Conservation (phyloP, 192 early-diverging fungal genomes). For the Backusella macrospora region DNA sequence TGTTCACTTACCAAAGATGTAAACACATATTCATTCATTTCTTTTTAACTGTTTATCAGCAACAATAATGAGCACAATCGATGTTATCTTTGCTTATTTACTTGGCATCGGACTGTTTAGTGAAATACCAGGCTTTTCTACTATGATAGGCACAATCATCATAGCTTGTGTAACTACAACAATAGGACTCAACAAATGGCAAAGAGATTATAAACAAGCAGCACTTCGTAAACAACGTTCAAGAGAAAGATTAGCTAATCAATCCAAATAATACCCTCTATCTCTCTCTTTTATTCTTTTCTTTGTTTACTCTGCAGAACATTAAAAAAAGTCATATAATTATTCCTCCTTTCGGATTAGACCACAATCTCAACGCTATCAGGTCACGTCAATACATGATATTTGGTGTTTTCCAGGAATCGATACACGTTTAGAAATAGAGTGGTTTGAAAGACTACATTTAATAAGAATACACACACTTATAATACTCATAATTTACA, state of each 20-base stretch:
- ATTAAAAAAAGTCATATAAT: not conserved
- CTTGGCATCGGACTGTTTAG: constrained; percentile 70
- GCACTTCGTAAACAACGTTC: constrained; percentile 4
- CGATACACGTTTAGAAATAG: no score
- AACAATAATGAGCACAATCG: constrained; percentile 75
- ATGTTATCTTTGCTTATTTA: constrained; percentile 79
- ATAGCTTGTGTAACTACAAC: constrained; percentile 65
- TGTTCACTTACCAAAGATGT: not conserved
- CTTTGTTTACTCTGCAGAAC: not conserved
- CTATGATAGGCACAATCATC: constrained; percentile 58
- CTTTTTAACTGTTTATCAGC: not conserved
- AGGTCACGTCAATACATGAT: no score
- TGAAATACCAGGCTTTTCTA: constrained; percentile 60
- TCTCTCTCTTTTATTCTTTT: not conserved
- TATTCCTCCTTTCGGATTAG: not conserved
- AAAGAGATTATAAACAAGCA: not conserved
- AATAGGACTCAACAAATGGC: constrained; percentile 68
- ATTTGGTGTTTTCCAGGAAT: no score
- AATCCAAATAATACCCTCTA: constrained; percentile 12
- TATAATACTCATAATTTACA: no score
- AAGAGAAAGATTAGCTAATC: not conserved
- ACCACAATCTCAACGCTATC: no score
- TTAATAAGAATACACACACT: no score
- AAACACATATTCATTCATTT: not conserved
- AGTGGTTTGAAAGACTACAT: no score